These are phyloP conservation scores for Circinella umbellata DNA, from an alignment of 371 early-diverging fungal genomes.

Conservation along the genomic window DNA sequence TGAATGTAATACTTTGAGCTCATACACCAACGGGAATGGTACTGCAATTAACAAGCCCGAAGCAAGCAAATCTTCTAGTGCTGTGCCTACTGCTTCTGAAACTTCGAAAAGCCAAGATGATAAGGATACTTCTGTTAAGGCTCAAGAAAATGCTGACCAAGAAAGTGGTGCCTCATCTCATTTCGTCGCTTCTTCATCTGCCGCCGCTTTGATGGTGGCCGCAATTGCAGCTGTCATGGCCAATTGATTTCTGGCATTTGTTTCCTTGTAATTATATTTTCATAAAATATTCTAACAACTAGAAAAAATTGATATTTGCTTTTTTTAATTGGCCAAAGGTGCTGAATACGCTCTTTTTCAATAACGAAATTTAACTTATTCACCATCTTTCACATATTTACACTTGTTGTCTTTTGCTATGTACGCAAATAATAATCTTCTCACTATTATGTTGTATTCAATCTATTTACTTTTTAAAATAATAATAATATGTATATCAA, in stretches of 20 bases:
- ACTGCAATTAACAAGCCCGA: neutral
- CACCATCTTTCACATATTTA: no score
- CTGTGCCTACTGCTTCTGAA: neutral
- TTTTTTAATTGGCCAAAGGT: no score
- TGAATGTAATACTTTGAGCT: constrained; percentile 33
- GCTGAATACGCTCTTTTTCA: no score
- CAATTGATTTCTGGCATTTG: neutral
- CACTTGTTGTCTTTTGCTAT: no score
- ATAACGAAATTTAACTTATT: no score
- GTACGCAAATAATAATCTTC: no score
- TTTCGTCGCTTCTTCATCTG: neutral
- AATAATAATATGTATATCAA: no score
- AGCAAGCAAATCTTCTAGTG: neutral
- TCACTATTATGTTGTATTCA: no score
- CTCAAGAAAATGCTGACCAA: neutral
- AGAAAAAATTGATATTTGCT: no score
- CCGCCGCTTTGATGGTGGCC: constrained; percentile 4
- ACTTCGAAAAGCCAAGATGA: neutral
- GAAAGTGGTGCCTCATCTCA: neutral
- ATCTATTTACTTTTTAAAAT: no score
- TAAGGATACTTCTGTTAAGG: neutral
- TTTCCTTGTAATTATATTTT: no score
- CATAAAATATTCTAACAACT: no score
- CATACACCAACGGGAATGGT: constrained; percentile 24
- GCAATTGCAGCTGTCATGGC: neutral